These are phyloP conservation scores for Cyclospora cayetanensis DNA, from an alignment of 169 alveolate species.

Conservation along the genomic window DNA sequence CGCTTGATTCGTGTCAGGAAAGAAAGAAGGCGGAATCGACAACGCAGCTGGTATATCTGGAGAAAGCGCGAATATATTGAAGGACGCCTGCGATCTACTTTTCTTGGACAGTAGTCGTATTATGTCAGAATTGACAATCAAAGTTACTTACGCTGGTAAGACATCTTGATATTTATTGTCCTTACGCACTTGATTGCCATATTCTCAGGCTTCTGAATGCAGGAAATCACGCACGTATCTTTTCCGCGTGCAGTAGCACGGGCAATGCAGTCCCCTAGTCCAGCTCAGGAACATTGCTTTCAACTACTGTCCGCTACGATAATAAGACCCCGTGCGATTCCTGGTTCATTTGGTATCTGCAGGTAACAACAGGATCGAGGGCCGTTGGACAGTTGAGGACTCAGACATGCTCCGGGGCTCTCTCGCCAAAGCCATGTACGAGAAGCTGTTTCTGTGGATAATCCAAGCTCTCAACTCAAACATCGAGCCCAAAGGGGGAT, in stretches of 20 bases:
- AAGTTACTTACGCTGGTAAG: slow-evolving; percentile 83
- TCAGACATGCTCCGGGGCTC: slow-evolving; percentile 89
- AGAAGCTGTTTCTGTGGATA: slow-evolving; percentile 94
- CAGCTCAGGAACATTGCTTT: slow-evolving; percentile 82
- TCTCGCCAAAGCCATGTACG: slow-evolving; percentile 96
- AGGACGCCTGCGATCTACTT: slow-evolving; percentile 86
- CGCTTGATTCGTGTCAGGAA: slow-evolving; percentile 77
- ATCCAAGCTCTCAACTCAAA: slow-evolving; percentile 94
- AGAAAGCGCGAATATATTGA: slow-evolving; percentile 75
- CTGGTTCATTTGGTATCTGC: slow-evolving; percentile 47
- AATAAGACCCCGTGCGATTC: slow-evolving; percentile 19
- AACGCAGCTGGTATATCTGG: slow-evolving; percentile 88
- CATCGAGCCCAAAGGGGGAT: slow-evolving; percentile 89
- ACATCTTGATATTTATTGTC: background rate
- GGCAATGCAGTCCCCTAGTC: too few species aligned
- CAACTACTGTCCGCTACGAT: slow-evolving; percentile 81
- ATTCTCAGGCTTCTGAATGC: too few species aligned
- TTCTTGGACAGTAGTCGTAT: slow-evolving; percentile 80
- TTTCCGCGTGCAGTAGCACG: too few species aligned
- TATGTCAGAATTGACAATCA: slow-evolving; percentile 82
- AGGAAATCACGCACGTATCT: too few species aligned
- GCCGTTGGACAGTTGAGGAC: slow-evolving; percentile 88
- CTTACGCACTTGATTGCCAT: background rate
- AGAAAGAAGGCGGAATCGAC: slow-evolving; percentile 87
- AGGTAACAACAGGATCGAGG: slow-evolving; percentile 86